Base-by-base conservation (phyloP, 129 eudicot species). In the sunflower (Helianthus annuus) region DNA sequence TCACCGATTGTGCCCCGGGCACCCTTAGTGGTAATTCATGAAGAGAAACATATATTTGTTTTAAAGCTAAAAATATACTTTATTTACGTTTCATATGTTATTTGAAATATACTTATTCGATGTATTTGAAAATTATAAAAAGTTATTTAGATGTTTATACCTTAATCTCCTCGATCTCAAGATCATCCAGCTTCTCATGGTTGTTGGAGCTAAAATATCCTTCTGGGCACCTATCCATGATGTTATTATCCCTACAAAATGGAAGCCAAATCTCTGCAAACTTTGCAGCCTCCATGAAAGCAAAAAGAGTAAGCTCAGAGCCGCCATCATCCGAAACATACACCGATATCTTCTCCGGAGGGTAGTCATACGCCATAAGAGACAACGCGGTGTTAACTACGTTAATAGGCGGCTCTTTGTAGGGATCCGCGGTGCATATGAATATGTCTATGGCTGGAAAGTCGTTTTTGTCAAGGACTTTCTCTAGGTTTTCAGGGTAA, bases 291-390 rank as follows among this genome's bases (percentile, higher is more conserved):
- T 91, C 96, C 82, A 82, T 78, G 40, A 91, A 78, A 46, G 92
- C 97, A 76, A 86, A 91, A 8, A 91, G 79, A 14, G 92, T 91
- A 48, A 83, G 38, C 76, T 80, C 78, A 0, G 97, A 85, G 27
- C 91, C 88, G 12, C 97, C 97, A 7, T 91, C 97, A 14, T 91
- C 97, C 3, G 96, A 88, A 4, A 86, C 90, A 49, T 91, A 91
- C 7, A 88, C 87, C 11, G 97, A 86, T 11, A 91, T 14, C 76
- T 88, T 91, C 51, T 84, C 90, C 51, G 85, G 46, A 51, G 96
- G 97, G 58, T 91, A 91, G 64, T 91, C 92, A 36, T 82, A 88
- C 0, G 96, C 92, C 96, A 91, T 54, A 14, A 85, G 76, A 3
- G 95, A 88, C 10, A 88, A 70, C 13, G 89, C 87, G 14, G 96